Evolutionary conservation across 495 filamentous ascomycete genomes (phyloP).

Genomic region (Tricharina praecox): DNA sequence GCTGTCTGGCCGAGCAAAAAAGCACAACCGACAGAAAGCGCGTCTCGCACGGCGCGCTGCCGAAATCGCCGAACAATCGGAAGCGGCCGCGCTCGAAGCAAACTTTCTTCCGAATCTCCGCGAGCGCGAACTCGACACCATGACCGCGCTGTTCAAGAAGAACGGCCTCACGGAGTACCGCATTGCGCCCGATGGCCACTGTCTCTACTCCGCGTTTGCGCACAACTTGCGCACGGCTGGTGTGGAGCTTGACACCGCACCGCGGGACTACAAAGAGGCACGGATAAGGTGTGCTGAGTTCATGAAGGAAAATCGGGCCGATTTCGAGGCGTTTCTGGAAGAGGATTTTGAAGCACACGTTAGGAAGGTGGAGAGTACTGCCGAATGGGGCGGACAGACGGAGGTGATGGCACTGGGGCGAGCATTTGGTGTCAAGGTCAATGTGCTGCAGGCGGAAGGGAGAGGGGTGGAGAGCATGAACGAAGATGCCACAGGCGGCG

Average conservation of each 20-base stretch:
- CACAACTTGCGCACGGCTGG: conserved; percentile 47
- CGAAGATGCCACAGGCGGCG: conserved; percentile 30
- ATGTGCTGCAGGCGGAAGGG: conserved; percentile 69
- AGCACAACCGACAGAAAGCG: conserved; percentile 81
- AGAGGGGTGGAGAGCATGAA: conserved; percentile 51
- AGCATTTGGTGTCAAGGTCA: conserved; percentile 65
- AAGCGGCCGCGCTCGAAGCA: conserved; percentile 57
- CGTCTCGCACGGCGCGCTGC: conserved; percentile 76
- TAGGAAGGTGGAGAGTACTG: conserved; percentile 63
- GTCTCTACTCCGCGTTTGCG: conserved; percentile 83
- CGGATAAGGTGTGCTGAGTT: conserved; percentile 41
- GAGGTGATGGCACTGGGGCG: conserved; percentile 74
- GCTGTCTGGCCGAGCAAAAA: conserved; percentile 33
- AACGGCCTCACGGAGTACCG: conserved; percentile 54
- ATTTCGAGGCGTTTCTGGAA: conserved; percentile 59
- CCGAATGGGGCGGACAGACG: conserved; percentile 91
- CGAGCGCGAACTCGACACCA: conserved; percentile 48
- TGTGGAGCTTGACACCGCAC: conserved; percentile 28
- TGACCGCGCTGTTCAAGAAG: conserved; percentile 46
- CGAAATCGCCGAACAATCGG: conserved; percentile 52
- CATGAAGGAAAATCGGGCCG: conserved; percentile 36
- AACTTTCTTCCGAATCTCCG: conserved; percentile 56
- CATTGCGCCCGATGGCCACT: conserved; percentile 83
- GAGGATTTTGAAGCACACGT: conserved; percentile 61
- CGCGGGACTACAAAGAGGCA: conserved; percentile 35